Base-by-base conservation (phyloP, 2,329 filamentous ascomycete species). In the Aaosphaeria arxii region DNA sequence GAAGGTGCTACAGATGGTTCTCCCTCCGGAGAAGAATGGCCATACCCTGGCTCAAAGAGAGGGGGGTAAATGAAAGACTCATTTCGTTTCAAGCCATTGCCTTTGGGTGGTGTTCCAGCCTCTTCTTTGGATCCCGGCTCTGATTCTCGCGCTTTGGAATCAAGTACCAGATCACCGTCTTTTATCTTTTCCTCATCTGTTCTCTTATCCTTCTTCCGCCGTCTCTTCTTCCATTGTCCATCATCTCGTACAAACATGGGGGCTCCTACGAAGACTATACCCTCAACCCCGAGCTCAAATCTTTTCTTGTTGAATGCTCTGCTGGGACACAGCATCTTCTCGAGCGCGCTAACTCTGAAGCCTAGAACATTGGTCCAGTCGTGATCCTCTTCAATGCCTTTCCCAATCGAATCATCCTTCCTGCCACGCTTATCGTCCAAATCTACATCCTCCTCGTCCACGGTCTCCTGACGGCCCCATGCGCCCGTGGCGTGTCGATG, bases 211-310 rank as follows among this genome's bases (percentile, higher is more conserved):
- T 61, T 60, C 52, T 63, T 67, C 35, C 59, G 53, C 48, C 58
- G 62, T 6, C 56, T 52, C 51, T 71, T 73, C 55, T 69, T 71
- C 70, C 70, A 73, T 29, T 64, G 44, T 1, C 69, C 70, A 43
- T 72, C 69, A 3, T 71, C 69, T 17, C 69, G 54, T n/a, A 70
- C 64, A 52, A 71, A 73, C 64, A 71, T 72, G 28, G 70, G 70
- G n/a, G 67, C 66, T 29, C 70, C 70, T 1, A 73, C 58, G 45
- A 72, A 72, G 6, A 70, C 67, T 11, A 71, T 57, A 38, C 66
- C 63, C 51, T 73, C 70, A 4, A 72, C 65, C 1, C 69, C 70
- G 7, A 71, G 53, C 54, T 73, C 70, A 50, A 73, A 73, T 32
- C 64, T 58, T 29, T 63, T 55, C 61, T 72, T 73, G 47, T 72